Percentiles rank a stretch among this genome's conserved stretches.
Evolutionary conservation across 176 grass and related monocot genomes (phyloP).

Genomic region (Typha latifolia): DNA sequence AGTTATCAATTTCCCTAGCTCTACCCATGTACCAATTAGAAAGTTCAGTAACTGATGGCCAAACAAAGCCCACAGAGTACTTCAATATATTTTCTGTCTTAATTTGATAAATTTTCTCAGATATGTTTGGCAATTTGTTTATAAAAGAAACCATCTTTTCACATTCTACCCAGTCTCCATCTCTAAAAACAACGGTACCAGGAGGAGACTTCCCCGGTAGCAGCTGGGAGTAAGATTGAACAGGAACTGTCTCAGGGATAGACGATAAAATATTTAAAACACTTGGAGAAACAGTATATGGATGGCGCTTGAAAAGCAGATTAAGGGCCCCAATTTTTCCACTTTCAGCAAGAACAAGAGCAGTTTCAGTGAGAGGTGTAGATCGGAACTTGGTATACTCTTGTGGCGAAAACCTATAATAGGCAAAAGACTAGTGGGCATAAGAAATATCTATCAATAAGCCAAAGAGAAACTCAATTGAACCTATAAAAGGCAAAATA

Average conservation of each 20-base stretch:
- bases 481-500: slow-evolving; percentile 38
- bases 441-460: neutral
- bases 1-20: slow-evolving; percentile 88
- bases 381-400: slow-evolving; percentile 81
- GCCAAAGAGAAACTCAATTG: too few relatives aligned
- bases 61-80: slow-evolving; percentile 50
- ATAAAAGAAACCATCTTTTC: slow-evolving; percentile 70
- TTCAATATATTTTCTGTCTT: slow-evolving; percentile 76
- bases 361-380: slow-evolving; percentile 46
- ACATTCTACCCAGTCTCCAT: slow-evolving; percentile 88
- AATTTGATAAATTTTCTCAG: slow-evolving; percentile 37
- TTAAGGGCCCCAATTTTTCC: slow-evolving; percentile 94
- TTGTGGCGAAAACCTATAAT: slow-evolving; percentile 56
- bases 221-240: slow-evolving; percentile 84
- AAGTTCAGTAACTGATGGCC: slow-evolving; percentile 71
- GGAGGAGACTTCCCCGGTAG: slow-evolving; percentile 67
- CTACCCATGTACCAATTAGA: slow-evolving; percentile 69
- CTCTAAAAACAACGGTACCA: slow-evolving; percentile 49
- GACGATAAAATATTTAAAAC: slow-evolving; percentile 65
- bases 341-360: slow-evolving; percentile 77
- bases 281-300: slow-evolving; percentile 59
- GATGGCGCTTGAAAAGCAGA: slow-evolving; percentile 92
- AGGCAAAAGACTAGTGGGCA: slow-evolving; percentile 13
- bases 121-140: slow-evolving; percentile 27
- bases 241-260: slow-evolving; percentile 82